Percentiles rank a stretch among this genome's conserved stretches.
Conservation (phyloP, 2,329 filamentous ascomycete species). For the Botrytis porri region DNA sequence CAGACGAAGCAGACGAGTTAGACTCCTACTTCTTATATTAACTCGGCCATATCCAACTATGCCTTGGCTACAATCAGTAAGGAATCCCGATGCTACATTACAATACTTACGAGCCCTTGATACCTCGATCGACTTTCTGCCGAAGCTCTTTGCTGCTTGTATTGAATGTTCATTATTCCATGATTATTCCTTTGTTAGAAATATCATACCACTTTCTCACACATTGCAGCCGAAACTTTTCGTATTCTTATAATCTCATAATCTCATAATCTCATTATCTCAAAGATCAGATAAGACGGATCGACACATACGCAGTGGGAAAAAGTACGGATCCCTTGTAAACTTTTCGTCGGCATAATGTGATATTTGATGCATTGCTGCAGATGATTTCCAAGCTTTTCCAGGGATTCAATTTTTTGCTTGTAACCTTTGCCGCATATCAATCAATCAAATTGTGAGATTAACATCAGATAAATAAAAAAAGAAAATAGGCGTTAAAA, state of each 20-base stretch:
- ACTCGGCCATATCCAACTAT: not conserved
- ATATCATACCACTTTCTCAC: not conserved
- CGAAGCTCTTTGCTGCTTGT: not conserved
- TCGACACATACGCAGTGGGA: not conserved
- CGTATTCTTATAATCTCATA: too few relatives aligned
- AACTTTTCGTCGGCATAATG: conserved; percentile 1
- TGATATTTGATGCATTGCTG: not conserved
- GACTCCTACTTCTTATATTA: not conserved
- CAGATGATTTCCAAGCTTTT: conserved; percentile 2
- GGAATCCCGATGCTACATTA: not conserved
- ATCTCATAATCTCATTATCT: not conserved
- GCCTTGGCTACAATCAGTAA: not conserved
- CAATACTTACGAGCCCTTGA: not conserved
- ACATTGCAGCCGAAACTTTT: not conserved
- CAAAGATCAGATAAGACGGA: conserved; percentile 8
- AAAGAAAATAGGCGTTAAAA: too few relatives aligned
- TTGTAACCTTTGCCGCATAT: conserved; percentile 4
- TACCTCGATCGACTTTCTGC: not conserved
- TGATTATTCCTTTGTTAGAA: not conserved
- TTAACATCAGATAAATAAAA: not conserved
- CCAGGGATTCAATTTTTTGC: not conserved
- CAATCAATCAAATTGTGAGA: conserved; percentile 4
- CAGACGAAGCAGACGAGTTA: not conserved
- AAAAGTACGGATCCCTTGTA: not conserved
- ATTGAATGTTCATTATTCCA: not conserved